Conservation (phyloP, 2,329 filamentous ascomycete species). For the Didymella glomerata region DNA sequence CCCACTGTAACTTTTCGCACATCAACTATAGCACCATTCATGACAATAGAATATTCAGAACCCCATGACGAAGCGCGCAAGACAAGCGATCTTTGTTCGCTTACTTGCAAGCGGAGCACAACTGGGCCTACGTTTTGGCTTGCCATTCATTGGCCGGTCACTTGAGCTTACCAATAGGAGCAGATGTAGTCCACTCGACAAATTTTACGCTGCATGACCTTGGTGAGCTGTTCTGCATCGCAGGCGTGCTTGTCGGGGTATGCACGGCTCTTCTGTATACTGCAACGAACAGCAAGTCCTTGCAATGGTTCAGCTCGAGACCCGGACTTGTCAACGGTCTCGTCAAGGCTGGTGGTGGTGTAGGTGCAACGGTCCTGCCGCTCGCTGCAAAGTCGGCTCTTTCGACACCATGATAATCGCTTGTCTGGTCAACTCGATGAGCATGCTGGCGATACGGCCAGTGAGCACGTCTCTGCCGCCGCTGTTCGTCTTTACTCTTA, state of each 20-base stretch:
- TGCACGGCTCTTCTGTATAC: conserved; percentile 1
- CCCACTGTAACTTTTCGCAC: too few relatives aligned
- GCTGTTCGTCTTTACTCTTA: conserved; percentile 36
- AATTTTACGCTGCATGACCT: too few relatives aligned
- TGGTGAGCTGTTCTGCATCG: too few relatives aligned
- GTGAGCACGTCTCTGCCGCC: conserved; percentile 28
- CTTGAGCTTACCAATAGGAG: not conserved
- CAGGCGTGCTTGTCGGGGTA: too few relatives aligned
- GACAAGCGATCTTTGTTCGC: too few relatives aligned
- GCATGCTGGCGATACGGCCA: conserved; percentile 46
- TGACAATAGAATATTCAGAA: too few relatives aligned
- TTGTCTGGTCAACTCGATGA: conserved; percentile 27
- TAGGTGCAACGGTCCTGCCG: conserved; percentile 40
- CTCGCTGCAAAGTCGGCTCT: conserved; percentile 40
- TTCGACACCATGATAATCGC: conserved; percentile 45
- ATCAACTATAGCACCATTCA: too few relatives aligned
- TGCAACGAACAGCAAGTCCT: conserved; percentile 30
- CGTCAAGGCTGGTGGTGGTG: conserved; percentile 42
- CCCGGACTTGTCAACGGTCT: conserved; percentile 40
- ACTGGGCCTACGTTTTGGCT: not conserved
- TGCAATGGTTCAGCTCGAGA: conserved; percentile 43
- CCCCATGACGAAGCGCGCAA: too few relatives aligned
- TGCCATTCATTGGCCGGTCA: not conserved
- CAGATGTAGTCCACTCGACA: not conserved
- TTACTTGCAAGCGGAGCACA: not conserved